A percentile compares a stretch with the other conserved stretches of the same genome.
Conservation (phyloP, 169 alveolate genomes). For the Plasmodium ovale region DNA sequence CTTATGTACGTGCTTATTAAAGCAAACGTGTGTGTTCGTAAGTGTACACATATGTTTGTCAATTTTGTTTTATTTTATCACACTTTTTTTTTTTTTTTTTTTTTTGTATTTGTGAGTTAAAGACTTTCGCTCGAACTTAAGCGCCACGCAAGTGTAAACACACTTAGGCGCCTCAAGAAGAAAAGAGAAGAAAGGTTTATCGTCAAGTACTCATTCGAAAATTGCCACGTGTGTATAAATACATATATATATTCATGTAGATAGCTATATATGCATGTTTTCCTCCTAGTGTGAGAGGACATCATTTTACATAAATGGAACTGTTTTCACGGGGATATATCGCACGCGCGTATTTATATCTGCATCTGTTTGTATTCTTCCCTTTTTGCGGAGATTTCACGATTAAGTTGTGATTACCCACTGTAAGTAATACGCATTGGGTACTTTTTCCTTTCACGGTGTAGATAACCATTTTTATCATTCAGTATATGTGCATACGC, state of each 20-base stretch:
- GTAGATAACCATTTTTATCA: neutral
- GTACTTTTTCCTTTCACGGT: neutral
- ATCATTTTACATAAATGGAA: neutral
- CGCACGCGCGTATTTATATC: neutral
- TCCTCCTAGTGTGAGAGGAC: neutral
- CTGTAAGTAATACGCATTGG: neutral
- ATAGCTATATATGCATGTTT: neutral
- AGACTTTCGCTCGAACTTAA: neutral
- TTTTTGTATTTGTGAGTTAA: neutral
- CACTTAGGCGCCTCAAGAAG: neutral
- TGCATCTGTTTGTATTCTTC: neutral
- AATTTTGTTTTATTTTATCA: neutral
- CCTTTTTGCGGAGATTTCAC: neutral
- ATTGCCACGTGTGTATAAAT: neutral
- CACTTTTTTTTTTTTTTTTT: neutral
- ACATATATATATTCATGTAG: neutral
- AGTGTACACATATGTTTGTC: neutral
- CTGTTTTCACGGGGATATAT: neutral
- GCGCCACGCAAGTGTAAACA: neutral
- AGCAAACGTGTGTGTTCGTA: neutral
- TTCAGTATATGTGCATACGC: neutral
- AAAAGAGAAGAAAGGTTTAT: neutral
- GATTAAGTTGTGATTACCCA: neutral
- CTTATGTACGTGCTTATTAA: slow-evolving; percentile 1
- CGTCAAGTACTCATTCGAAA: neutral